These are phyloP conservation scores for Alternaria metachromatica DNA, from an alignment of 2,329 filamentous ascomycete species.

Conservation along the genomic window DNA sequence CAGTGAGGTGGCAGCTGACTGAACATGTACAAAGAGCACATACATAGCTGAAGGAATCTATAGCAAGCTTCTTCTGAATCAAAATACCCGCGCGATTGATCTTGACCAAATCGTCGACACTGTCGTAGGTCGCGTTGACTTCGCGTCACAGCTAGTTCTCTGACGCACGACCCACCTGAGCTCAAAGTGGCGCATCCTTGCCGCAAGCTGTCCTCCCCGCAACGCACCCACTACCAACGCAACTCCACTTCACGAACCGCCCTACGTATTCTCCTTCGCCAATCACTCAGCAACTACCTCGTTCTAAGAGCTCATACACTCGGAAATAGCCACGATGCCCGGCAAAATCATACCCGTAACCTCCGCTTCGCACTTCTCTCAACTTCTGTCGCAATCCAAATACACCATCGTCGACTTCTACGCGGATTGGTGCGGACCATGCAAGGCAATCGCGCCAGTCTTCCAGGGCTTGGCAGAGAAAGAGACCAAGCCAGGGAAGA, in stretches of 20 bases:
- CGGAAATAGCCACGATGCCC: slow-evolving; percentile 26
- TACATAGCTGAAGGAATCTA: background rate
- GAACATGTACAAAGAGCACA: background rate
- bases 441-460: slow-evolving; percentile 60
- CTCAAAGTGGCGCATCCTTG: slow-evolving; percentile 7
- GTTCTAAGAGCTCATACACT: background rate
- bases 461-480: slow-evolving; percentile 60
- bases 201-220: slow-evolving; percentile 17
- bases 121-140: background rate
- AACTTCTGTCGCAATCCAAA: slow-evolving; percentile 42
- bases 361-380: slow-evolving; percentile 45
- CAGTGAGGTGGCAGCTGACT: background rate
- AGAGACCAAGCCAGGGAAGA: slow-evolving; percentile 54
- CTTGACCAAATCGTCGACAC: background rate
- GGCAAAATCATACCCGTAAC: slow-evolving; percentile 43
- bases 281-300: background rate
- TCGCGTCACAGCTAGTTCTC: background rate
- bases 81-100: background rate
- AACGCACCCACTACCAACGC: background rate
- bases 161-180: slow-evolving; percentile 5
- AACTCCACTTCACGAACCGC: background rate
- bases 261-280: background rate
- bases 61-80: background rate
- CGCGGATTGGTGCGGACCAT: slow-evolving; percentile 65
- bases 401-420: slow-evolving; percentile 60